Evolutionary conservation across 441 rosid genomes (phyloP).

Genomic region (Metrosideros polymorpha): DNA sequence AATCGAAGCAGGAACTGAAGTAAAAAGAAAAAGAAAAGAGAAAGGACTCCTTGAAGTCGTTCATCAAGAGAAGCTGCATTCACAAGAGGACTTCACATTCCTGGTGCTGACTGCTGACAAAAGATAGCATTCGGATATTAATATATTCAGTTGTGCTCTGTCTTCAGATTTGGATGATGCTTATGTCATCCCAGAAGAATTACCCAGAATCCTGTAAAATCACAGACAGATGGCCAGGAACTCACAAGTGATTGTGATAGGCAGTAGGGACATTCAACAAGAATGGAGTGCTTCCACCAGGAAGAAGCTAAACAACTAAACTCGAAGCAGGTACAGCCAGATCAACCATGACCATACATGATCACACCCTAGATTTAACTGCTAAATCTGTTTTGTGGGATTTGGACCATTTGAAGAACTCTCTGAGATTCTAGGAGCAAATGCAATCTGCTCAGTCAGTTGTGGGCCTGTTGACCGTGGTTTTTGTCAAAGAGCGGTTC

Average conservation of each 20-base stretch:
- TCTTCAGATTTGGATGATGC: not conserved
- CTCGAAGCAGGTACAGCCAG: not conserved
- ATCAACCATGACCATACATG: not conserved
- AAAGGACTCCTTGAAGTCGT: not conserved
- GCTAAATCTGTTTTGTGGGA: not conserved
- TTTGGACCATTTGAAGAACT: not conserved
- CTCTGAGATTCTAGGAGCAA: constrained; percentile 1
- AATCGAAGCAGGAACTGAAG: not conserved
- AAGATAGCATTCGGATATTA: not conserved
- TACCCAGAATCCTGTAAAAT: not conserved
- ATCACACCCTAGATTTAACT: not conserved
- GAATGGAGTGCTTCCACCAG: constrained; percentile 14
- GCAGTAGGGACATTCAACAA: not conserved
- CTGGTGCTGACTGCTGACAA: not conserved
- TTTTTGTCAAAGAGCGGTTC: constrained; percentile 5
- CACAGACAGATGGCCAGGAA: not conserved
- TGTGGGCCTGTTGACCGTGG: not conserved
- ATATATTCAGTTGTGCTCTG: not conserved
- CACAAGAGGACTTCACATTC: not conserved
- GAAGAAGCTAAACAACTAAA: constrained; percentile 8
- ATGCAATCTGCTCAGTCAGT: not conserved
- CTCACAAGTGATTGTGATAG: not conserved
- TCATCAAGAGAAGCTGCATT: not conserved
- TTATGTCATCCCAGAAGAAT: not conserved
- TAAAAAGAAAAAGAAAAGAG: not conserved